Base-by-base conservation (phyloP, 2,329 filamentous ascomycete species). In the Monilinia polystroma region DNA sequence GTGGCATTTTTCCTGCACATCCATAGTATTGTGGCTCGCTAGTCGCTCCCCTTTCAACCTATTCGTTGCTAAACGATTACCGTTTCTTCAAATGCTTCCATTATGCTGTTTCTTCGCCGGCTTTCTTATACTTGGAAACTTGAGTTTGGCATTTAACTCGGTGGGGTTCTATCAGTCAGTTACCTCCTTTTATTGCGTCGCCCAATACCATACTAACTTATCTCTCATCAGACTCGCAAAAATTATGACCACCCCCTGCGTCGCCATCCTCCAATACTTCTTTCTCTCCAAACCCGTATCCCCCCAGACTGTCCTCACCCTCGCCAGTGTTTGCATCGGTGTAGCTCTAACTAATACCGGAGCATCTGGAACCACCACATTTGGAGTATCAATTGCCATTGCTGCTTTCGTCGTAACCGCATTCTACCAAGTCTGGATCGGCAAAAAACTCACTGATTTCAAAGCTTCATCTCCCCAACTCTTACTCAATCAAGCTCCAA, bases 361-460 rank as follows among this genome's bases (percentile, higher is more conserved):
- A 35, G 75, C 76, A 1, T 75, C 78, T 52, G 78, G 77, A 66
- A 73, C 70, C 0, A 80, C 77, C 11, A 75, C 76, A n/a, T 74
- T 79, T 16, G 80, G 80, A 35, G 77, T 79, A 32, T 78, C 80
- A 16, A 77, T 81, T 67, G 80, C 80, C 1, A 76, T 77, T 4
- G 72, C 79, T 45, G 80, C 80, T 11, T 81, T 81, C 68, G 78
- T 77, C 66, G 78, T 79, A 2, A 81, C 80, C 11, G 80, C 79
- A 1, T 78, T 81, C 57, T 81, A 81, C 68, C 79, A 81, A 72
- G 80, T 81, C 57, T 81, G 80, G 80, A 81, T 81, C 67, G 80
- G 79, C 69, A 81, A 81, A 77, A 81, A 81, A 72, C 81, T 81
- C 66, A 77, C 78, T 66, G 80, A 81, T 69, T 80, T 81, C 56